Evolutionary conservation across 2,329 filamentous ascomycete genomes (phyloP), one percentile per base, ranked within the genome.

Genomic region (Passalora sequoiae): DNA sequence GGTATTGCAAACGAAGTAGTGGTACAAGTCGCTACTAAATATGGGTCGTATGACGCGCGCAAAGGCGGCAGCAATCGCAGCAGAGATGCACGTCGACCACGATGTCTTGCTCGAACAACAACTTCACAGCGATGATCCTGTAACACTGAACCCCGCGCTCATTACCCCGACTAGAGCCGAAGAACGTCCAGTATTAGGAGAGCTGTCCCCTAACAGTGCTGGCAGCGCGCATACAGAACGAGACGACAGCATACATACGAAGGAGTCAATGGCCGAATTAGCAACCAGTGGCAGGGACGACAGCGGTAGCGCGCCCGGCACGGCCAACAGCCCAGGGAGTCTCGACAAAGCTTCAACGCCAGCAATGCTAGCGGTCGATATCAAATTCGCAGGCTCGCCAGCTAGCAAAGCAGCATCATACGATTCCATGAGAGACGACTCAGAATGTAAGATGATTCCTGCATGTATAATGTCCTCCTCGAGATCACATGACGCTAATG

Each of bases 1-100:
- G 13, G 21, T 1, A 19, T 33, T 19, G 30, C 30, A 33, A 8
- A 10, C 33, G 33, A 36, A 24, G n/a, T n/a, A n/a, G n/a, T n/a
- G n/a, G n/a, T n/a, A n/a, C n/a, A n/a, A n/a, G n/a, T n/a, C n/a
- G n/a, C n/a, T n/a, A n/a, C n/a, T n/a, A n/a, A n/a, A n/a, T n/a
- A 57, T 57, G 54, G 43, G 46, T 33, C 69, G 69, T 60, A 60
- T 71, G 48, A 72, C 69, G 42, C 66, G 69, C 46, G 66, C 69
- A 25, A 59, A 60, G 40, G 62, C 62, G 12, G 65, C 65, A 35
- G 59, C 65, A 51, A 61, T 67, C 57, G 65, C 67, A 10, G 60
- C 65, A 43, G 47, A 58, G 27, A 50, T 64, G 45, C 65, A 68
- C 38, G 55, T 67, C 41, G 57, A 63, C 56, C 57, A 60, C 28